Evolutionary conservation across 345 rosid genomes (phyloP).

Genomic region (Citrus glauca): DNA sequence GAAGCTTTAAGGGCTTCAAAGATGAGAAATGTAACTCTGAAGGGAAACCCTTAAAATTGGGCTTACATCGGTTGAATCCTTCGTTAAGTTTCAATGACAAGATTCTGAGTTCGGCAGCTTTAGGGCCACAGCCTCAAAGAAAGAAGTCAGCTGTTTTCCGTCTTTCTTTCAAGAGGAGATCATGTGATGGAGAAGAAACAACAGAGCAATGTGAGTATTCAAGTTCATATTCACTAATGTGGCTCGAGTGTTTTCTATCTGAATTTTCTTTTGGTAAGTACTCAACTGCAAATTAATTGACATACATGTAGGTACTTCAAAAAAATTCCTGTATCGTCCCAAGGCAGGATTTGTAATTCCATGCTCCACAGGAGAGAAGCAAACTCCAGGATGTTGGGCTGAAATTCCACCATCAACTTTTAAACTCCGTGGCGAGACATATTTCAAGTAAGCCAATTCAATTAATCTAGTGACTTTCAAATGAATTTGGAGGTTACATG

Average conservation of each 20-base stretch:
- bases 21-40: conserved; percentile 29
- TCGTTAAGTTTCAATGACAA: conserved; percentile 45
- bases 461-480: neutral
- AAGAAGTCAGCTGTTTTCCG: conserved; percentile 47
- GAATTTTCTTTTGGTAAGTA: neutral
- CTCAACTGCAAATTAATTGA: neutral
- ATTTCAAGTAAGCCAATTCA: conserved; percentile 52
- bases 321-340: conserved; percentile 53
- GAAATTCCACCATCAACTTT: conserved; percentile 71
- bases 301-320: conserved; percentile 46
- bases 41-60: conserved; percentile 27
- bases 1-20: conserved; percentile 40
- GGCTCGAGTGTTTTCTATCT: neutral
- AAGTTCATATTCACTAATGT: neutral
- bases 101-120: conserved; percentile 9
- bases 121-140: conserved; percentile 27
- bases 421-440: conserved; percentile 58
- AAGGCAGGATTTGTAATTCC: conserved; percentile 59
- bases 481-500: neutral
- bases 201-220: conserved; percentile 44
- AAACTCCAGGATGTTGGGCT: conserved; percentile 49
- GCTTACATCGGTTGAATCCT: conserved; percentile 35
- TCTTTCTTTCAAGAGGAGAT: conserved; percentile 65
- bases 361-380: conserved; percentile 38
- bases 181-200: conserved; percentile 61